Percentiles rank a stretch among this genome's conserved stretches.
These are phyloP conservation scores for Ilyonectria robusta DNA, from an alignment of 2,329 filamentous ascomycete species.

Conservation along the genomic window DNA sequence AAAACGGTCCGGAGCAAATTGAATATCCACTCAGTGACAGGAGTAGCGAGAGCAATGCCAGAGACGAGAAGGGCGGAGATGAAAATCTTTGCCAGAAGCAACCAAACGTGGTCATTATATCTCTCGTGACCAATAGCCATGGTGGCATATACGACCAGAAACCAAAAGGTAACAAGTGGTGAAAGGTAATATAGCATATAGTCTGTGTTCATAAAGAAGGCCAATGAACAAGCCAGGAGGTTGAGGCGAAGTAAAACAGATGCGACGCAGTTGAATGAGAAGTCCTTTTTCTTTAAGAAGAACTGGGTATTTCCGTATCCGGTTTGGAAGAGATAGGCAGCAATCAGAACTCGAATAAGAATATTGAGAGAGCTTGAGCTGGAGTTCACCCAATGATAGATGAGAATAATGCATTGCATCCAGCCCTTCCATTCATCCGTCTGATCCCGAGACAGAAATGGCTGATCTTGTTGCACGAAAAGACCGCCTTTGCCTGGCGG, in stretches of 20 bases:
- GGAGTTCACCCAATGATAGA: constrained; percentile 70
- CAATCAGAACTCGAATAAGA: constrained; percentile 67
- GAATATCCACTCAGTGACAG: constrained; percentile 40
- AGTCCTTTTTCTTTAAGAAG: constrained; percentile 69
- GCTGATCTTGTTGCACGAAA: constrained; percentile 8
- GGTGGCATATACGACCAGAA: constrained; percentile 67
- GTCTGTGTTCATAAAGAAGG: constrained; percentile 69
- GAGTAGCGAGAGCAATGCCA: constrained; percentile 34
- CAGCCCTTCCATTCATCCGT: constrained; percentile 77
- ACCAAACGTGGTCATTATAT: constrained; percentile 59
- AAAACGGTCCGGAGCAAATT: constrained; percentile 56
- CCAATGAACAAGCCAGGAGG: constrained; percentile 66
- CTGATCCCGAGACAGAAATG: constrained; percentile 61
- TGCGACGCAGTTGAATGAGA: constrained; percentile 65
- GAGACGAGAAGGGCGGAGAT: constrained; percentile 59
- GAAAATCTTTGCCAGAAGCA: constrained; percentile 64
- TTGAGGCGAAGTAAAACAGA: constrained; percentile 70
- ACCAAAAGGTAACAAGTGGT: constrained; percentile 73
- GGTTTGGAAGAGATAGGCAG: constrained; percentile 73
- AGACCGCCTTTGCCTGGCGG: constrained; percentile 26
- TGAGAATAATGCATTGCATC: constrained; percentile 68
- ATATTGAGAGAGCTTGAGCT: constrained; percentile 65
- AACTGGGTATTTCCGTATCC: constrained; percentile 73
- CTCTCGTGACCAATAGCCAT: constrained; percentile 58
- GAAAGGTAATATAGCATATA: constrained; percentile 70